These are phyloP conservation scores for Auxenochlorella protothecoides DNA, from an alignment of 139 green algal genomes.

Conservation along the genomic window DNA sequence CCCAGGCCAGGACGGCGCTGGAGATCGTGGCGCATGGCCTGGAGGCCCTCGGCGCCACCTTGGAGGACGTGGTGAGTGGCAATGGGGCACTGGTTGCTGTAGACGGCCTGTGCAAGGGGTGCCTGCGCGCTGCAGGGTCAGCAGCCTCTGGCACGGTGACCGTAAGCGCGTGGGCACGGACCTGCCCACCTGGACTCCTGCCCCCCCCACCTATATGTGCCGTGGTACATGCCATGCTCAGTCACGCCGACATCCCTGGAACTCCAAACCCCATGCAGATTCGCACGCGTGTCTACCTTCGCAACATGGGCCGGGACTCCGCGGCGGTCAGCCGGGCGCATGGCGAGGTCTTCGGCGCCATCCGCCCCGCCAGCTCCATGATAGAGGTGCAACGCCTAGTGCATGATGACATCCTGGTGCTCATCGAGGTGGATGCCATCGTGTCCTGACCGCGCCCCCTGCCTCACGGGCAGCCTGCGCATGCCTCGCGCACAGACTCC, in stretches of 20 bases:
- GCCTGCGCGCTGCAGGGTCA: no score
- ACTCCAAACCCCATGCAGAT: background rate
- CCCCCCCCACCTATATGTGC: no score
- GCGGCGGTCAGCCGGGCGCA: conserved; percentile 11
- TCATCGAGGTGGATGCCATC: conserved; percentile 6
- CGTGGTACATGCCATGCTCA: no score
- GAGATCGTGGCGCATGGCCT: background rate
- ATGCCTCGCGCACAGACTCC: no score
- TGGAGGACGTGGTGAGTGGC: background rate
- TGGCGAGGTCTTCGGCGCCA: conserved; percentile 10
- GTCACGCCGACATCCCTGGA: no score
- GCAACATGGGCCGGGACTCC: conserved; percentile 7
- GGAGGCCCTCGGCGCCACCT: background rate
- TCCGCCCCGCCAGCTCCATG: conserved; percentile 18
- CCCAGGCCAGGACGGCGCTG: background rate
- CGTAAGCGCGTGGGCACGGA: no score
- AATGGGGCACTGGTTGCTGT: no score
- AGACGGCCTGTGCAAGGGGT: no score
- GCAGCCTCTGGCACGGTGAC: no score
- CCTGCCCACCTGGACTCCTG: no score
- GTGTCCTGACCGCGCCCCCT: no score
- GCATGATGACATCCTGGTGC: conserved; percentile 17
- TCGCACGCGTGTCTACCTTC: conserved; percentile 23
- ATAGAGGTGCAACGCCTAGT: conserved; percentile 15
- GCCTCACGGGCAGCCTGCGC: no score